Evolutionary conservation across 73 alveolate species (phyloP), one percentile per base, ranked within the genome.

Genomic region (Strombidium stylifer): DNA sequence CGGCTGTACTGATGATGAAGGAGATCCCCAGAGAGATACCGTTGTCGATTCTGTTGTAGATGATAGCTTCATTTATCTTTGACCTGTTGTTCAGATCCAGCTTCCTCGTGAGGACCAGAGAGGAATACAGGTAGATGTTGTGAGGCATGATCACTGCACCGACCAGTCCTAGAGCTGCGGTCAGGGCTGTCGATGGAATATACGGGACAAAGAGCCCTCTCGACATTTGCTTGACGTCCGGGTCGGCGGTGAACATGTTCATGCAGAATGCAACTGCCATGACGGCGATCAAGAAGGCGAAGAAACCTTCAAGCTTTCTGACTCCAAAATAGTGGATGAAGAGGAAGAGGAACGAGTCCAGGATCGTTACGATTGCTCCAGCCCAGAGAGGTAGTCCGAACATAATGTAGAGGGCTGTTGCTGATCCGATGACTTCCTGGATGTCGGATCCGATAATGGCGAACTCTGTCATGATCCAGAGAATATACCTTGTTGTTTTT

Each of bases 141-240:
- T 86, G 95, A 12, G 95, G 95, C 95, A 86, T 86, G 58, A 86
- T 82, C 21, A 81, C 86, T 18, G 90, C 87, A 1, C 95, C 95
- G 3, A 86, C 56, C 1, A 70, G 65, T 30, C 89, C 92, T 16
- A 81, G 69, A 60, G 79, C 56, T 34, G 58, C 70, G 32, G 52
- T 39, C 28, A 81, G 20, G n/a, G 82, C 44, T 14, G 70, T 78
- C 3, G 49, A 51, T 24, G 91, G 86, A 10, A 81, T 25, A 2
- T 72, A 39, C 25, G 92, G 92, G 12, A 81, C 85, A 61, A 72
- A 72, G 26, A 52, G 20, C 3, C 92, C 92, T 18, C 25, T 31
- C 47, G 60, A 19, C 15, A 81, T 32, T 1, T 44, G 67, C 25
- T 60, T 68, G 8, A 52, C 35, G 51, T 72, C 68, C 8, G 92